Conservation (phyloP, 2,329 filamentous ascomycete species). For the Thermothelomyces thermophilus region DNA sequence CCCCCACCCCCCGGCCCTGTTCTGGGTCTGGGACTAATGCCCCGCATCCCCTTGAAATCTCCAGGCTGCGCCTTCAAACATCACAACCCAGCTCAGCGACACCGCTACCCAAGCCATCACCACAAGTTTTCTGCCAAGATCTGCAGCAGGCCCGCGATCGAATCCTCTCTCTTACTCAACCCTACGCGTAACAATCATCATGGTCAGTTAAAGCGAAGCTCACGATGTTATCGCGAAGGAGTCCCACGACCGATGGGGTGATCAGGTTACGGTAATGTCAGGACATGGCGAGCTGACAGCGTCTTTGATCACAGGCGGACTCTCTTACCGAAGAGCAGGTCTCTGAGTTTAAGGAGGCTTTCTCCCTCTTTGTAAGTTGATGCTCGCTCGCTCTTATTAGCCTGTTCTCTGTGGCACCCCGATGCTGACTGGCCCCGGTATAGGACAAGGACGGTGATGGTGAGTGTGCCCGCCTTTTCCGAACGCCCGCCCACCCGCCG, state of each 20-base stretch:
- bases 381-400: neutral
- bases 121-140: slow-evolving; percentile 10
- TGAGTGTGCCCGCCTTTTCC: slow-evolving; percentile 43
- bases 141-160: slow-evolving; percentile 5
- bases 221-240: slow-evolving; percentile 5
- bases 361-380: slow-evolving; percentile 93
- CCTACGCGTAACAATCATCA: slow-evolving; percentile 11
- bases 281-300: slow-evolving; percentile 21
- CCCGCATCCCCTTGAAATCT: slow-evolving; percentile 20
- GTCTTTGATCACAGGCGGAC: slow-evolving; percentile 62
- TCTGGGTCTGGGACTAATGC: slow-evolving; percentile 8
- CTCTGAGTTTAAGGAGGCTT: slow-evolving; percentile 99
- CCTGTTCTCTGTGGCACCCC: slow-evolving; percentile 12
- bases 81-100: slow-evolving; percentile 15
- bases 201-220: slow-evolving; percentile 18
- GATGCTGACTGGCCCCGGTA: slow-evolving; percentile 26
- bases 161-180: slow-evolving; percentile 1
- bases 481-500: slow-evolving; percentile 7
- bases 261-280: slow-evolving; percentile 10
- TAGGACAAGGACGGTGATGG: slow-evolving; percentile 90
- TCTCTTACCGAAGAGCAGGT: slow-evolving; percentile 99
- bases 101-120: slow-evolving; percentile 11
- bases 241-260: slow-evolving; percentile 23
- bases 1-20: slow-evolving; percentile 11
- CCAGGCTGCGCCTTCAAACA: slow-evolving; percentile 21